phyloP scores from a whole-genome alignment of 2,329 filamentous ascomycete genomes.

The Penicillium verrucosum region DNA sequence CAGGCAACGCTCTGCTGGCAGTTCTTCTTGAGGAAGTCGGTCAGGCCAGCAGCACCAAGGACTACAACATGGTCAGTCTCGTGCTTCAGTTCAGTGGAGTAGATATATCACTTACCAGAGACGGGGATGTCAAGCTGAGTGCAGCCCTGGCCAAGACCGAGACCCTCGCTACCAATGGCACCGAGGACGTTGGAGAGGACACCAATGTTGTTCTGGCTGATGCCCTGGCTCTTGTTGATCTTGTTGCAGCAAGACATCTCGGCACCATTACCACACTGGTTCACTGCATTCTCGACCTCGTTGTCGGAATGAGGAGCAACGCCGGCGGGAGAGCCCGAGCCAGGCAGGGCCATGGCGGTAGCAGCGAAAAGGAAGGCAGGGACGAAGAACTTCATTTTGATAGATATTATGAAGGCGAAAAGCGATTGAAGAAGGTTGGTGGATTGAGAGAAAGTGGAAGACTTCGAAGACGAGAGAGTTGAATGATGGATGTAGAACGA shows the following conservation, averaged over 20 bases:
- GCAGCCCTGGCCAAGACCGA: constrained; percentile 34
- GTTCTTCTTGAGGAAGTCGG: constrained; percentile 27
- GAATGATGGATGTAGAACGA: constrained; percentile 5
- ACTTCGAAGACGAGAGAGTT: constrained; percentile 3
- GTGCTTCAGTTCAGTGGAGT: background rate
- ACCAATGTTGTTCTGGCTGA: constrained; percentile 20
- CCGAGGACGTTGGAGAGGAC: constrained; percentile 27
- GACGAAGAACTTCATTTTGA: constrained; percentile 30
- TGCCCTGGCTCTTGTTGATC: constrained; percentile 23
- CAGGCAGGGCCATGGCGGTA: constrained; percentile 23
- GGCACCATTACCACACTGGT: constrained; percentile 24
- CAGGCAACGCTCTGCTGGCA: constrained; percentile 34
- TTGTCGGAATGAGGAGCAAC: background rate
- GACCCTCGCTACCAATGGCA: constrained; percentile 24
- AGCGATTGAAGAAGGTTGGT: background rate
- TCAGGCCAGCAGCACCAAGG: constrained; percentile 9
- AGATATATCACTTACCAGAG: constrained; percentile 18
- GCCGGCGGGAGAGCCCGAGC: constrained; percentile 1
- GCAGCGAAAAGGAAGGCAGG: constrained; percentile 24
- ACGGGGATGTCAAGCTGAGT: constrained; percentile 23
- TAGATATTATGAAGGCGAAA: background rate
- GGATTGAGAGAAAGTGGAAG: background rate
- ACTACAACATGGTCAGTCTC: constrained; percentile 10
- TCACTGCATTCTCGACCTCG: constrained; percentile 20
- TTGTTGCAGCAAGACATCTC: constrained; percentile 33